A percentile compares a stretch with the other conserved stretches of the same genome.
Evolutionary conservation across 805 yeast species (phyloP).

Genomic region (Wickerhamomyces kurtzmanii): DNA sequence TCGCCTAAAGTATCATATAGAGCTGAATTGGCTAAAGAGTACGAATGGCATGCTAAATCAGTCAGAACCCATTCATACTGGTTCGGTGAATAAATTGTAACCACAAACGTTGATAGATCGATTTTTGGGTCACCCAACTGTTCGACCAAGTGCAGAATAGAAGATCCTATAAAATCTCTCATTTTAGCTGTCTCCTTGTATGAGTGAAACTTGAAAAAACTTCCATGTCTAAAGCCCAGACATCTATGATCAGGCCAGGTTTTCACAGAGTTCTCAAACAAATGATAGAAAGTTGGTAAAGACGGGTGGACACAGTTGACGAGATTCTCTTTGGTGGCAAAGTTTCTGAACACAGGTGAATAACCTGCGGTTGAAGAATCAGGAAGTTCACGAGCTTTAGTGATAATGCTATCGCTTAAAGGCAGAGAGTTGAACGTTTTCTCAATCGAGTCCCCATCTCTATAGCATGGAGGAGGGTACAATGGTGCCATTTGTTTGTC

Average conservation of each 20-base stretch:
- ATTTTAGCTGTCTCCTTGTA: slow-evolving; percentile 31
- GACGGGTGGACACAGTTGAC: slow-evolving; percentile 31
- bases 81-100: slow-evolving; percentile 48
- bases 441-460: no score
- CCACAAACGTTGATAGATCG: slow-evolving; percentile 31
- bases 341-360: slow-evolving; percentile 43
- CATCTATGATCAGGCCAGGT: slow-evolving; percentile 27
- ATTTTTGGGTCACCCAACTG: slow-evolving; percentile 20
- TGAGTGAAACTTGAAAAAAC: slow-evolving; percentile 31
- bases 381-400: slow-evolving; percentile 13
- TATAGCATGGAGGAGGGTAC: no score
- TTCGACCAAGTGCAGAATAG: slow-evolving; percentile 34
- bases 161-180: slow-evolving; percentile 44
- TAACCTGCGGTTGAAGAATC: slow-evolving; percentile 26
- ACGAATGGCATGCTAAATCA: slow-evolving; percentile 59
- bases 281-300: slow-evolving; percentile 32
- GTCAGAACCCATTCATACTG: slow-evolving; percentile 60
- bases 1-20: slow-evolving; percentile 51
- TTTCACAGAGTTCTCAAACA: slow-evolving; percentile 32
- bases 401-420: slow-evolving; percentile 9
- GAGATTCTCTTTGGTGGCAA: slow-evolving; percentile 19
- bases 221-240: slow-evolving; percentile 35
- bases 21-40: slow-evolving; percentile 43
- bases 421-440: no score
- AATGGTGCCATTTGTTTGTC: no score